phyloP scores from a whole-genome alignment of 140 eudicot species.

The Artemisia princeps region DNA sequence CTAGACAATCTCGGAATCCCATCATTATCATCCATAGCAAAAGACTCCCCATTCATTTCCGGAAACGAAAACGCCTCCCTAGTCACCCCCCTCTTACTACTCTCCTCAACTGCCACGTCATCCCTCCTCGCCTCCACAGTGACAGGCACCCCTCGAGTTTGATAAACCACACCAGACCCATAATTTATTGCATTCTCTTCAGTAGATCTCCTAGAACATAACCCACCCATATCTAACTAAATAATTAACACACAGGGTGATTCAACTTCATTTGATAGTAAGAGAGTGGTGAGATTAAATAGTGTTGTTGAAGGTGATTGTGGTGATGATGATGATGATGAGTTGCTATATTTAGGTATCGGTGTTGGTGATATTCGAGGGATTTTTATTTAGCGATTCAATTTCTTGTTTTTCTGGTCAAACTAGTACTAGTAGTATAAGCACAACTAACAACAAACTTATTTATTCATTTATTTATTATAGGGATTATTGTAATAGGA shows the following conservation, averaged over 20 bases:
- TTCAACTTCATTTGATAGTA: no score
- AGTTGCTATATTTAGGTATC: no score
- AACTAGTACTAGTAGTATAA: no score
- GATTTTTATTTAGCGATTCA: no score
- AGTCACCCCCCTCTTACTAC: conserved; percentile 24
- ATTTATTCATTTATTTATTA: no score
- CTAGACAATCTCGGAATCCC: conserved; percentile 86
- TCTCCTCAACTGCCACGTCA: conserved; percentile 28
- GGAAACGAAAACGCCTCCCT: conserved; percentile 77
- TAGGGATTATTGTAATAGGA: no score
- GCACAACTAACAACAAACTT: no score
- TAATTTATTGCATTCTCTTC: conserved; percentile 50
- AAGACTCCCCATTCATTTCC: conserved; percentile 40
- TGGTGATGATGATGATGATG: no score
- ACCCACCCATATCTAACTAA: conserved; percentile 62
- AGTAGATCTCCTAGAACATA: conserved; percentile 84
- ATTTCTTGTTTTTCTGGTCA: no score
- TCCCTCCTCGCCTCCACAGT: neutral
- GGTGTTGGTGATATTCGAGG: no score
- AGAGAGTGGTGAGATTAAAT: no score
- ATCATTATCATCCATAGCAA: conserved; percentile 47
- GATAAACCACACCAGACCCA: conserved; percentile 50
- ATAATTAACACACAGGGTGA: neutral
- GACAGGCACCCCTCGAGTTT: conserved; percentile 38
- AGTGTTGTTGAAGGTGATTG: no score